phyloP scores from a whole-genome alignment of 2,329 filamentous ascomycete species.

The Pseudogymnoascus sp. region DNA sequence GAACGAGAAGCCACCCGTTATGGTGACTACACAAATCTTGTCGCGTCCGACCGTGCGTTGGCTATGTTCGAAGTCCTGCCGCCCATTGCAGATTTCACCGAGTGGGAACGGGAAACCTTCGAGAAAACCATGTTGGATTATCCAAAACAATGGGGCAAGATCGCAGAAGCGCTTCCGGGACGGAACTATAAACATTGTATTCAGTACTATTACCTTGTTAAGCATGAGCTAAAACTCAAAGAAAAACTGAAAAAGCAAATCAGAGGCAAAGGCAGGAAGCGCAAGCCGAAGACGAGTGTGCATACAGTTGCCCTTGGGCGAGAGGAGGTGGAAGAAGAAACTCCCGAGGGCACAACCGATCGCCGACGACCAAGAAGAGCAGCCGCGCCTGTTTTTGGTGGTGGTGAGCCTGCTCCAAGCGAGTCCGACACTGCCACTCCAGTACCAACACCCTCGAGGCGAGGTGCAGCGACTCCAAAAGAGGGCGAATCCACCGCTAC shows the following conservation, averaged over 20 bases:
- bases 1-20: constrained; percentile 52
- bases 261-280: constrained; percentile 35
- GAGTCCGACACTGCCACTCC: constrained; percentile 55
- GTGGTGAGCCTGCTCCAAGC: constrained; percentile 49
- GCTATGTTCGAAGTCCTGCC: constrained; percentile 64
- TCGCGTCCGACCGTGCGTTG: constrained; percentile 58
- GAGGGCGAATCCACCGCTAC: constrained; percentile 32
- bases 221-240: constrained; percentile 66
- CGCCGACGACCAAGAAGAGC: constrained; percentile 53
- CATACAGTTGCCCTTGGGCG: constrained; percentile 56
- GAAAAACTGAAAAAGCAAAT: constrained; percentile 62
- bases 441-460: constrained; percentile 49
- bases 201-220: constrained; percentile 78
- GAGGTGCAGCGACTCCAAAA: constrained; percentile 36
- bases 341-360: constrained; percentile 48
- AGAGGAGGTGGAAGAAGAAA: constrained; percentile 48
- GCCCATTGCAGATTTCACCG: constrained; percentile 65
- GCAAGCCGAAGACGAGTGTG: constrained; percentile 53
- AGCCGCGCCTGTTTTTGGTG: constrained; percentile 64
- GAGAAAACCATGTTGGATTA: constrained; percentile 66
- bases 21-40: constrained; percentile 56
- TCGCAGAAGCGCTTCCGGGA: constrained; percentile 58
- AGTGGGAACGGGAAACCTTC: constrained; percentile 61
- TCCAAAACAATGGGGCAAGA: constrained; percentile 75
- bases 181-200: constrained; percentile 74